Base-by-base conservation (phyloP, 768 basidiomycete species). In the Pulveroboletus ravenelii region DNA sequence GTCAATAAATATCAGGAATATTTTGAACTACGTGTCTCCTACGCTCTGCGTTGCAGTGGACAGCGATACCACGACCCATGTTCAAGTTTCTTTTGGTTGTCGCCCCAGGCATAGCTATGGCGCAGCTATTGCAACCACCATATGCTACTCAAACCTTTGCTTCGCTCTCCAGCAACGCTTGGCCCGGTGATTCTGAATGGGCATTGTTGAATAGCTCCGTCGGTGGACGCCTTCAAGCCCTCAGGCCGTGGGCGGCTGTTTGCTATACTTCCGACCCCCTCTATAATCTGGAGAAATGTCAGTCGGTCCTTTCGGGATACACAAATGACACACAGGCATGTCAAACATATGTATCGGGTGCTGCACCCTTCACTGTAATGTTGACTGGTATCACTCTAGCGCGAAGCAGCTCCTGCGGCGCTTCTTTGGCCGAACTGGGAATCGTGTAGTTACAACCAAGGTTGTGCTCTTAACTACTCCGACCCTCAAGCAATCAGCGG, bases 401-500 rank as follows among this genome's bases (percentile, higher is more conserved):
- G 62, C 23, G 62, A 57, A 53, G 49, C 47, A 6, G 37, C 41
- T 12, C 32, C 62, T 1, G 25, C 60, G 0, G 60, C 62, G 3
- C 55, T 64, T 10, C 38, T 63, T 14, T 63, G 55, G 62, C 0
- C 49, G 13, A 63, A 63, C 47, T 64, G 57, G 57, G 62, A 64
- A 40, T 30, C 54, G 3, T 63, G 62, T 30, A 41, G 50, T 14
- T 64, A 51, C 10, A 43, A 10, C 5, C 35, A 54, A 29, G 62
- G 53, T 2, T 63, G 62, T 23, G 42, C 53, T n/a, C 29, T 64
- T 18, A 53, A 64, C 25, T 57, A 53, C 31, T 30, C 25, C 23
- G 18, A 59, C 18, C 62, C 62, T 23, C 60, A 62, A n/a, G 42
- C 47, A 5, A 32, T 62, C 6, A 44, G 18, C 10, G 43, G 42